A percentile compares a stretch with the other conserved stretches of the same genome.
Conservation (phyloP, 352 stramenopile species). For the Phytophthora cajani region DNA sequence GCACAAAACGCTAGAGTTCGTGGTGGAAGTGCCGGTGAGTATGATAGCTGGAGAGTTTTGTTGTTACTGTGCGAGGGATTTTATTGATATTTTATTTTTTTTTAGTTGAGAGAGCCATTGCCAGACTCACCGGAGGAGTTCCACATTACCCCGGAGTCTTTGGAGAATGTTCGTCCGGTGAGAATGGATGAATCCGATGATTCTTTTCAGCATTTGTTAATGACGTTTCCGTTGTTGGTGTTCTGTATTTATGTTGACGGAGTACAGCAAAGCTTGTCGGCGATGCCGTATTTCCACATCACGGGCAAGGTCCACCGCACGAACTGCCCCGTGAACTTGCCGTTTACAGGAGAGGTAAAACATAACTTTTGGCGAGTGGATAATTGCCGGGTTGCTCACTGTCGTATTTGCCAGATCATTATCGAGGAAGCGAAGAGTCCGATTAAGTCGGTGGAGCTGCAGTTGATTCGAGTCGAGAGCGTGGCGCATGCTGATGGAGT, state of each 20-base stretch:
- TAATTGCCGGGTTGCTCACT: not conserved
- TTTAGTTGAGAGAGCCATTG: conserved; percentile 62
- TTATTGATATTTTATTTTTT: conserved; percentile 2
- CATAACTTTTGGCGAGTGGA: not conserved
- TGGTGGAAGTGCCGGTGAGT: conserved; percentile 89
- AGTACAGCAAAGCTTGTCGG: conserved; percentile 56
- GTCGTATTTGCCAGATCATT: conserved; percentile 53
- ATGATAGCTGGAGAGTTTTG: not conserved
- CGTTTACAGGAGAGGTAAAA: conserved; percentile 88
- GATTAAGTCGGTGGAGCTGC: conserved; percentile 90
- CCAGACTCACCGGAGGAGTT: conserved; percentile 78
- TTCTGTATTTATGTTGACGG: not conserved
- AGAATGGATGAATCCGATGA: conserved; percentile 1
- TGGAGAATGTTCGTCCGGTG: conserved; percentile 84
- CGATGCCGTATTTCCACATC: conserved; percentile 83
- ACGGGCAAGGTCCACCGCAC: conserved; percentile 84
- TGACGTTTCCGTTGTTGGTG: conserved; percentile 9
- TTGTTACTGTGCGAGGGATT: not conserved
- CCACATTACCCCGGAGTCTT: conserved; percentile 78
- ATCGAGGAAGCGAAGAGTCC: conserved; percentile 77
- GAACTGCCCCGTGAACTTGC: conserved; percentile 91
- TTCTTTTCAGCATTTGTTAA: conserved; percentile 1
- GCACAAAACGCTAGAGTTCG: conserved; percentile 89
- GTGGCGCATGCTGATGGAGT: conserved; percentile 81
- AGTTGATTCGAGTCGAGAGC: conserved; percentile 92